phyloP scores from a whole-genome alignment of 2,329 filamentous ascomycete species.

The Pyrenochaeta sp. region DNA sequence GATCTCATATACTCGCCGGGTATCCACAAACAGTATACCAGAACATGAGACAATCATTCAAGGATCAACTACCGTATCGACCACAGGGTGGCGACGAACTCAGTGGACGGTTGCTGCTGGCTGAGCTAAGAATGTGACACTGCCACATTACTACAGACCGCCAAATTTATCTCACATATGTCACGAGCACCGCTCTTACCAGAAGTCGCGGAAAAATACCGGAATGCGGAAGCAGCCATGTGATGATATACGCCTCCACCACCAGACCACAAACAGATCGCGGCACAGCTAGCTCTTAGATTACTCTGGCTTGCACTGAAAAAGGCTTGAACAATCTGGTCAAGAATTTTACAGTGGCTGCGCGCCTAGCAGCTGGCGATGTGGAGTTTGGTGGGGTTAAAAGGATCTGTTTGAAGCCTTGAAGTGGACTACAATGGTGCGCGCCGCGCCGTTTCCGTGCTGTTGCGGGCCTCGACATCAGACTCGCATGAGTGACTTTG shows the following conservation, averaged over 20 bases:
- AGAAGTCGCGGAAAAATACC: neutral
- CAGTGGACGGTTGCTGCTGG: slow-evolving; percentile 44
- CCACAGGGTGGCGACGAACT: slow-evolving; percentile 44
- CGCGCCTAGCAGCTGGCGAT: slow-evolving; percentile 34
- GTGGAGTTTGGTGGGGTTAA: slow-evolving; percentile 18
- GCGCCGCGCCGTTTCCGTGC: neutral
- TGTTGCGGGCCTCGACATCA: neutral
- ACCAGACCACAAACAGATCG: slow-evolving; percentile 4
- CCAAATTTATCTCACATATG: neutral
- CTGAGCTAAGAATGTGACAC: slow-evolving; percentile 23
- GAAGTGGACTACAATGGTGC: neutral
- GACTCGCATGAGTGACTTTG: neutral
- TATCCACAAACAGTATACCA: slow-evolving; percentile 33
- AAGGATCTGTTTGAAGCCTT: neutral
- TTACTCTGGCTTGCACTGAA: neutral
- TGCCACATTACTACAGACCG: slow-evolving; percentile 1
- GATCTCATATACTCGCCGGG: slow-evolving; percentile 33
- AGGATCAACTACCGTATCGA: slow-evolving; percentile 38
- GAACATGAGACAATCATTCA: slow-evolving; percentile 21
- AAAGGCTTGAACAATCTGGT: neutral
- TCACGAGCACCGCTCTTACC: neutral
- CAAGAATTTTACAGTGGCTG: slow-evolving; percentile 4
- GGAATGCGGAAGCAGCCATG: neutral
- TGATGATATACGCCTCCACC: neutral
- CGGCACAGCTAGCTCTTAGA: slow-evolving; percentile 10